Percentiles rank a stretch among this genome's conserved stretches.
Evolutionary conservation across 352 stramenopile species (phyloP).

Genomic region (Pythium utonaiense): DNA sequence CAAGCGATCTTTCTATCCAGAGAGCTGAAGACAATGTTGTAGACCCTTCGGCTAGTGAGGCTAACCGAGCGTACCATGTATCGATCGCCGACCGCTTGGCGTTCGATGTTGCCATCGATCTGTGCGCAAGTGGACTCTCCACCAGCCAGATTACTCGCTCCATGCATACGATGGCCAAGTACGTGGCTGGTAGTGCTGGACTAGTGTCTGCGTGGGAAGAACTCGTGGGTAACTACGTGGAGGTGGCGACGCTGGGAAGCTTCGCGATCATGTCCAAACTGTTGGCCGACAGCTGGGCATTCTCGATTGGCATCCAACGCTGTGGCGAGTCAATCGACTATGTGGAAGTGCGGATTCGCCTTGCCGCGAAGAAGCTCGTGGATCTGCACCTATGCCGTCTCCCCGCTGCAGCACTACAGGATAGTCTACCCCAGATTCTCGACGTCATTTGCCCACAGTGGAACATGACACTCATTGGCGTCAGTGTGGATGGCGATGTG

Average conservation of each 20-base stretch:
- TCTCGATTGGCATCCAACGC: constrained; percentile 43
- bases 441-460: constrained; percentile 8
- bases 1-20: too few species aligned
- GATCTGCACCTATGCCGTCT: constrained; percentile 28
- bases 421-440: constrained; percentile 1
- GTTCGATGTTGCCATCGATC: constrained; percentile 27
- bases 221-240: constrained; percentile 5
- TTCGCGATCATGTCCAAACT: constrained; percentile 34
- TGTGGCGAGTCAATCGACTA: neutral
- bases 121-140: constrained; percentile 20
- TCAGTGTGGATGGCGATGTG: constrained; percentile 21
- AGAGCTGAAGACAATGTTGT: neutral
- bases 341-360: constrained; percentile 34
- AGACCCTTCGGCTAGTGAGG: neutral
- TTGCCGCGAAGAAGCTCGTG: constrained; percentile 30
- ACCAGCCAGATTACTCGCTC: constrained; percentile 17
- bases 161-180: constrained; percentile 20
- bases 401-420: neutral
- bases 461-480: constrained; percentile 2
- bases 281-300: constrained; percentile 39
- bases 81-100: constrained; percentile 16
- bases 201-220: constrained; percentile 36
- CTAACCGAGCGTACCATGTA: constrained; percentile 17
- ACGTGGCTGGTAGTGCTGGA: constrained; percentile 17
- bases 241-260: constrained; percentile 37